Percentiles rank a stretch among this genome's conserved stretches.
These are phyloP conservation scores for Xerocomellus dryophilus DNA, from an alignment of 768 basidiomycete genomes.

Conservation along the genomic window DNA sequence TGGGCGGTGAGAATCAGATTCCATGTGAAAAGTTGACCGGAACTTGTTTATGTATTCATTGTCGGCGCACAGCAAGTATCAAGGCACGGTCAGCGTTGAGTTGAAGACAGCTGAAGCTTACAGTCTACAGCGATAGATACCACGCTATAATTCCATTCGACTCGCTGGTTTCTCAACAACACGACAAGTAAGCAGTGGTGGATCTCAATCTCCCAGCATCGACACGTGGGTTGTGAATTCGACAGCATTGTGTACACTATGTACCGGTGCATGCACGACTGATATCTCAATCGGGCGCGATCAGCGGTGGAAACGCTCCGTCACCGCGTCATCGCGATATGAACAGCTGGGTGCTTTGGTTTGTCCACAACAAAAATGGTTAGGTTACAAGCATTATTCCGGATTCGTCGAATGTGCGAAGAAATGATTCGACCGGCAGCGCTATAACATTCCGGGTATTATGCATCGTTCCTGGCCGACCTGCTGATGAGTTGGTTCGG, in stretches of 20 bases:
- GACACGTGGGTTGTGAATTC: constrained; percentile 18
- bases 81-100: neutral
- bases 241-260: constrained; percentile 5
- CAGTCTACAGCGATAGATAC: neutral
- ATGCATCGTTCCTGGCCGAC: constrained; percentile 25
- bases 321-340: constrained; percentile 2
- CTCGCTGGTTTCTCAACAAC: constrained; percentile 11
- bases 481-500: constrained; percentile 14
- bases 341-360: constrained; percentile 8
- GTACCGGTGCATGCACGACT: constrained; percentile 11
- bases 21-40: constrained; percentile 21
- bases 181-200: constrained; percentile 9
- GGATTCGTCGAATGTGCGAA: constrained; percentile 8
- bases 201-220: constrained; percentile 9
- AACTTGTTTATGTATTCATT: neutral
- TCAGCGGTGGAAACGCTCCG: constrained; percentile 19
- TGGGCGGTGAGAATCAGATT: constrained; percentile 22
- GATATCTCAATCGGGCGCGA: constrained; percentile 19
- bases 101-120: neutral
- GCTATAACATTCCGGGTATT: constrained; percentile 3
- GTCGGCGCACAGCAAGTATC: constrained; percentile 20
- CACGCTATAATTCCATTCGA: neutral
- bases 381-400: constrained; percentile 2
- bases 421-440: constrained; percentile 14
- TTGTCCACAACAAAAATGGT: constrained; percentile 16